Evolutionary conservation across 306 rosid species (phyloP).

Genomic region (Cucumis sativus): DNA sequence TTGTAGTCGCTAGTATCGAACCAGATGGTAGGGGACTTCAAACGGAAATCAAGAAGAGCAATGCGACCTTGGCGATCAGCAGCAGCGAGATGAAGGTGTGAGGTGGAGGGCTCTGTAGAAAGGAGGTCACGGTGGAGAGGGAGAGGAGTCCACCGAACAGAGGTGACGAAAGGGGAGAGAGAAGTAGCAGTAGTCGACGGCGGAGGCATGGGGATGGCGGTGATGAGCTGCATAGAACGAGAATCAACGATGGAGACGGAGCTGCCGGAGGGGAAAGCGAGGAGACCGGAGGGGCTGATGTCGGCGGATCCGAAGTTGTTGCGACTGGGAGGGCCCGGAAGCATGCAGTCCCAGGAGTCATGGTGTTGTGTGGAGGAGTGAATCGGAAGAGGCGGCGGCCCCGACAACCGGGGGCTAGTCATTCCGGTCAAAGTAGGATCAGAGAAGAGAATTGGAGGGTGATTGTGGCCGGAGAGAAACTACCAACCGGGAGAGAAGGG

Average conservation of each 20-base stretch:
- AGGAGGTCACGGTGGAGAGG: conserved; percentile 74
- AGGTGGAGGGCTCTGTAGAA: conserved; percentile 65
- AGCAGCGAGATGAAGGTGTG: conserved; percentile 86
- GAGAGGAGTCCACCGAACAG: conserved; percentile 79
- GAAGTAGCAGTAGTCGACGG: conserved; percentile 26
- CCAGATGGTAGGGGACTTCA: conserved; percentile 49
- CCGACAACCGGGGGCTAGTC: conserved; percentile 8
- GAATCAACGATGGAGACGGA: conserved; percentile 72
- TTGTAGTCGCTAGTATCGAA: conserved; percentile 45
- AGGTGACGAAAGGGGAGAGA: conserved; percentile 72
- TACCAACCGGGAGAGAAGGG: not conserved
- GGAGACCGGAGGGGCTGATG: conserved; percentile 62
- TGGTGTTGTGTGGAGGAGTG: conserved; percentile 6
- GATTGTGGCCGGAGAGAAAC: not conserved
- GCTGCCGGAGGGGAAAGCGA: conserved; percentile 84
- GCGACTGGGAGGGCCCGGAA: conserved; percentile 83
- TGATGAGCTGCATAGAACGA: conserved; percentile 67
- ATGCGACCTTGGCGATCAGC: conserved; percentile 89
- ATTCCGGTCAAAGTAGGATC: not conserved
- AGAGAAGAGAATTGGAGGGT: not conserved
- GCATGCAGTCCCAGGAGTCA: conserved; percentile 77
- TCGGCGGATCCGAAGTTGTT: conserved; percentile 91
- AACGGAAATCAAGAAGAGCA: conserved; percentile 63
- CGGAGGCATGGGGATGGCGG: conserved; percentile 67
- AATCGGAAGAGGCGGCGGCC: not conserved